A percentile compares a stretch with the other conserved stretches of the same genome.
phyloP scores from a whole-genome alignment of 805 yeast genomes.

The Zygoascus biomembranicola region DNA sequence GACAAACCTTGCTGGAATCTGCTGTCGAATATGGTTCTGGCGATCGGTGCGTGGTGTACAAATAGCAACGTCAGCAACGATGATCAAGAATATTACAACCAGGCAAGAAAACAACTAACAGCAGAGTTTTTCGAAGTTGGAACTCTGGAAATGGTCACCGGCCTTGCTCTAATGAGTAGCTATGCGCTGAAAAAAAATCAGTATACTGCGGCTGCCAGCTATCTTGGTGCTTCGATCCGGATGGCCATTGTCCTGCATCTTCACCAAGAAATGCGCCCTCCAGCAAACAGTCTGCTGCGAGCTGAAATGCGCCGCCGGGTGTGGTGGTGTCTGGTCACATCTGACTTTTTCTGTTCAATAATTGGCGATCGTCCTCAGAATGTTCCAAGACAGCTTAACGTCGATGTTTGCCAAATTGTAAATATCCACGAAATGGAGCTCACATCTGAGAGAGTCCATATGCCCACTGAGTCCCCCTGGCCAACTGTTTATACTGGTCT shows the following conservation, averaged over 20 bases:
- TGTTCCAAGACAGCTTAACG: not conserved
- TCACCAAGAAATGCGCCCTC: not conserved
- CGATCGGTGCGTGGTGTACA: slow-evolving; percentile 63
- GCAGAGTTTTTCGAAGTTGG: slow-evolving; percentile 52
- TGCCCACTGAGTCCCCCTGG: not conserved
- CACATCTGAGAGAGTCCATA: not conserved
- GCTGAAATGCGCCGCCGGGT: not conserved
- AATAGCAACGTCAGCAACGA: slow-evolving; percentile 45
- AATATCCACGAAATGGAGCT: not conserved
- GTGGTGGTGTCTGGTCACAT: not conserved
- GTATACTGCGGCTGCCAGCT: not conserved
- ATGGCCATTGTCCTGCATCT: not conserved
- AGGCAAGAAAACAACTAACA: slow-evolving; percentile 39
- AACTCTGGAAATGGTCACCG: slow-evolving; percentile 32
- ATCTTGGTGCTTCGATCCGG: not conserved
- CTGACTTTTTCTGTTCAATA: not conserved
- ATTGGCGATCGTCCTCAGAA: not conserved
- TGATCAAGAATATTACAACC: slow-evolving; percentile 48
- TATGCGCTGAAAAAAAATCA: not conserved
- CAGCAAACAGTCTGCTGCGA: not conserved
- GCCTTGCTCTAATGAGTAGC: not conserved
- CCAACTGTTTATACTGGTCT: not conserved
- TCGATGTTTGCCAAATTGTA: not conserved
- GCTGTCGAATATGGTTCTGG: slow-evolving; percentile 47
- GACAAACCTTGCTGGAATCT: slow-evolving; percentile 44